Percentiles rank a stretch among this genome's conserved stretches.
phyloP scores from a whole-genome alignment of 2,329 filamentous ascomycete genomes.

The Stylonectria norvegica region DNA sequence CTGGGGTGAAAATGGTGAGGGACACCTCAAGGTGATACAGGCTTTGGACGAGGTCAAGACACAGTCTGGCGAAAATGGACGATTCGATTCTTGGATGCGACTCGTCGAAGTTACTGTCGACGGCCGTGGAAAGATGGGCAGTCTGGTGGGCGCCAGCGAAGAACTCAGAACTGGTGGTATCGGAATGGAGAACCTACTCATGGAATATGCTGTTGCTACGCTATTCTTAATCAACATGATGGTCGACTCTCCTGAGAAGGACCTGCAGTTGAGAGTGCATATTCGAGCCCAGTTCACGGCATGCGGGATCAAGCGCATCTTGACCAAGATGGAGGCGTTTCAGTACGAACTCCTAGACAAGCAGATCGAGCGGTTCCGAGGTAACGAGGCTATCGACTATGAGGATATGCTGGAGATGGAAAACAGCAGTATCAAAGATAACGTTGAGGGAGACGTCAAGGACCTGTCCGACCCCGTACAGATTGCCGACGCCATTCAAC shows the following conservation, averaged over 20 bases:
- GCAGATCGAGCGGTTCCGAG: slow-evolving; percentile 89
- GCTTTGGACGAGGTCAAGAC: slow-evolving; percentile 88
- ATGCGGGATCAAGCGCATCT: slow-evolving; percentile 89
- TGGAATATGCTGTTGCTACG: slow-evolving; percentile 97
- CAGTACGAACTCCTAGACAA: slow-evolving; percentile 98
- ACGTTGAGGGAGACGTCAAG: slow-evolving; percentile 78
- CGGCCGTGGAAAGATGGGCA: slow-evolving; percentile 97
- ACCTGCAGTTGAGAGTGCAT: slow-evolving; percentile 88
- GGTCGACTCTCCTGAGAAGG: slow-evolving; percentile 83
- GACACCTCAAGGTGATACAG: slow-evolving; percentile 90
- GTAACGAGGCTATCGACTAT: slow-evolving; percentile 96
- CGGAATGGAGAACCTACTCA: slow-evolving; percentile 96
- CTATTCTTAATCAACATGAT: slow-evolving; percentile 96
- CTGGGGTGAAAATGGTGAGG: slow-evolving; percentile 78
- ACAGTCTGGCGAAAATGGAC: slow-evolving; percentile 84
- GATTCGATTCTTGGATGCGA: slow-evolving; percentile 98
- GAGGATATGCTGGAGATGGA: slow-evolving; percentile 94
- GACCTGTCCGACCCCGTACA: slow-evolving; percentile 90
- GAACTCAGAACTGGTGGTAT: slow-evolving; percentile 94
- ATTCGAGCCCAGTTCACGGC: slow-evolving; percentile 94
- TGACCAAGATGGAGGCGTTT: slow-evolving; percentile 96
- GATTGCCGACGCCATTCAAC: slow-evolving; percentile 90
- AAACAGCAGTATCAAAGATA: slow-evolving; percentile 85
- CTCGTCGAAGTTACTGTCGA: slow-evolving; percentile 96
- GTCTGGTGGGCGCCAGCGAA: slow-evolving; percentile 91